Evolutionary conservation across 495 filamentous ascomycete species (phyloP).

Genomic region (Clohesyomyces aquaticus): DNA sequence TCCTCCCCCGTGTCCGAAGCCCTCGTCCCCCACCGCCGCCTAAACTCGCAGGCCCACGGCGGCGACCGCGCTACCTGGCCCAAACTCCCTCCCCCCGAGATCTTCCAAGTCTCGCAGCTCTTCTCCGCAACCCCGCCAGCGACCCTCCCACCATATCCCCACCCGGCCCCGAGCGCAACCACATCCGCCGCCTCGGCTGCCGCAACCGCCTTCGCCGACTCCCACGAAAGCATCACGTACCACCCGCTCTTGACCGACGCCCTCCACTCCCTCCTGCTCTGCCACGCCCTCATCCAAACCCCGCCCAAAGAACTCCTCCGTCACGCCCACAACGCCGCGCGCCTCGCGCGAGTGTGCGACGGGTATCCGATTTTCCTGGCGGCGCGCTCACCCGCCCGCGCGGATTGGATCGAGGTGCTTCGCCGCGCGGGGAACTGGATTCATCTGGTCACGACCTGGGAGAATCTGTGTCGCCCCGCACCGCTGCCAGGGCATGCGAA

Average conservation of each 20-base stretch:
- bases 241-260: slow-evolving; percentile 77
- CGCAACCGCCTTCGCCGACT: slow-evolving; percentile 48
- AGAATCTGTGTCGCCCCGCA: slow-evolving; percentile 69
- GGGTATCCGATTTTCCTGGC: slow-evolving; percentile 80
- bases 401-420: slow-evolving; percentile 79
- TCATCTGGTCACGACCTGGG: slow-evolving; percentile 64
- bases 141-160: slow-evolving; percentile 46
- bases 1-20: slow-evolving; percentile 37
- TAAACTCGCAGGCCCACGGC: slow-evolving; percentile 28
- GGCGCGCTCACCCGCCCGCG: slow-evolving; percentile 68
- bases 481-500: slow-evolving; percentile 56
- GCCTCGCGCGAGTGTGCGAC: slow-evolving; percentile 71
- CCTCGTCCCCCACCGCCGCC: slow-evolving; percentile 43
- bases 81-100: slow-evolving; percentile 45
- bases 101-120: slow-evolving; percentile 48
- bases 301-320: slow-evolving; percentile 72
- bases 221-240: slow-evolving; percentile 72
- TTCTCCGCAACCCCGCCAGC: slow-evolving; percentile 47
- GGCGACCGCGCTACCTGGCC: slow-evolving; percentile 44
- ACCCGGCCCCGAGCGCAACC: background rate
- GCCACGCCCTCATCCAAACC: slow-evolving; percentile 74
- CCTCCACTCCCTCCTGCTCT: slow-evolving; percentile 73
- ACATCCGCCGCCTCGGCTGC: slow-evolving; percentile 34
- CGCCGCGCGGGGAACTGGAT: slow-evolving; percentile 68
- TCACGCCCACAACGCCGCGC: slow-evolving; percentile 77